Base-by-base conservation (phyloP, 371 early-diverging fungal species). In the Lichtheimia ornata region DNA sequence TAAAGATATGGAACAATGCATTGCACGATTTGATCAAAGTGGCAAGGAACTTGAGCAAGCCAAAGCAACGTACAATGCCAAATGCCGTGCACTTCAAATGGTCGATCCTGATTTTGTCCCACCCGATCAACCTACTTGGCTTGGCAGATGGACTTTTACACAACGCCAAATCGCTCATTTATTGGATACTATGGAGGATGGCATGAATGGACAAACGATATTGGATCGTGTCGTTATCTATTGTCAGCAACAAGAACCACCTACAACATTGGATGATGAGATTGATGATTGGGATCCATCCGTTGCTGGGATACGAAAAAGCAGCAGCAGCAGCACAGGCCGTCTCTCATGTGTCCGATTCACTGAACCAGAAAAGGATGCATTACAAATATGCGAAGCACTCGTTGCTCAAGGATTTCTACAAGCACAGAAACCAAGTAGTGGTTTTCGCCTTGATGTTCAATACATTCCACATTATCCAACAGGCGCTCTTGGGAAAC, bases 11-110 rank as follows among this genome's bases (percentile, higher is more conserved):
- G 44, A 53, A 11, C 24, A 40, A 5, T 7, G 35, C 17, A 53
- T 60, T 28, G 14, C 15, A 14, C 18, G 14, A 11, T 52, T 60
- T 50, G 44, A 20, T 7, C 35, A 42, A 15, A n/a, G 50, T 4
- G 62, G 54, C 13, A 50, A 63, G 5, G 27, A 22, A 17, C 44
- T 67, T 18, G 65, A 70, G 5, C 58, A 62, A n/a, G 43, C 65
- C 2, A 56, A 61, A 20, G 22, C 40, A 15, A 27, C 18, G 11
- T 70, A 73, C 50, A 15, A 25, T 15, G 45, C 49, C 27, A 62
- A 58, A 25, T 72, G 72, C 35, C 59, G 59, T 28, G 35, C 66
- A 1, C 12, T 72, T 2, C 30, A 67, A 40, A 6, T 45, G 1
- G 11, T 61, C 14, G 56, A 63, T 2, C 72, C 67, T 6, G 59